Conservation (phyloP, 2,329 filamentous ascomycete genomes). For the Pseudodiploospora longispora region DNA sequence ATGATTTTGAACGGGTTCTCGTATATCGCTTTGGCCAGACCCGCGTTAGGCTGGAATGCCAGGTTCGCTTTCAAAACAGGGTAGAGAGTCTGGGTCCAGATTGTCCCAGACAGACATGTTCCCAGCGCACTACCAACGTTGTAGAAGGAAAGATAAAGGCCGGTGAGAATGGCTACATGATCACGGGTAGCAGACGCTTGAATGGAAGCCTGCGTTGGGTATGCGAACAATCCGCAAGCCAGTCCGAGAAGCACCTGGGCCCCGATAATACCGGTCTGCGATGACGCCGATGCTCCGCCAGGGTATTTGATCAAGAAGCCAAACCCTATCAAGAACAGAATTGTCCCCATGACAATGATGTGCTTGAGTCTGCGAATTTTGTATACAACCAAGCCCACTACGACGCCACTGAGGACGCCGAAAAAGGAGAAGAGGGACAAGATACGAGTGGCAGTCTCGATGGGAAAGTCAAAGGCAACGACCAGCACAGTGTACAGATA, state of each 20-base stretch:
- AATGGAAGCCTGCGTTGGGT: constrained; percentile 32
- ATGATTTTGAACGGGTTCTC: constrained; percentile 27
- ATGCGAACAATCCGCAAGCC: constrained; percentile 48
- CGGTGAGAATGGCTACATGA: constrained; percentile 30
- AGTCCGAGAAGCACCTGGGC: constrained; percentile 50
- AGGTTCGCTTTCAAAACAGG: constrained; percentile 23
- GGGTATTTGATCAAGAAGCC: constrained; percentile 47
- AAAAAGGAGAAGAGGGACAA: constrained; percentile 44
- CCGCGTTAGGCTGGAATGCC: constrained; percentile 25
- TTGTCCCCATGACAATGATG: constrained; percentile 49
- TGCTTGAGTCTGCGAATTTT: constrained; percentile 45
- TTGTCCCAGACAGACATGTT: constrained; percentile 30
- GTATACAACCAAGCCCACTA: constrained; percentile 44
- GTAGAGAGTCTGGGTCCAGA: constrained; percentile 34
- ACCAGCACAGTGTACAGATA: constrained; percentile 52
- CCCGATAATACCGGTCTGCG: constrained; percentile 43
- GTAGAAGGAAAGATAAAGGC: constrained; percentile 32
- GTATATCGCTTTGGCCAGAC: constrained; percentile 28
- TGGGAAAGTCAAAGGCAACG: constrained; percentile 49
- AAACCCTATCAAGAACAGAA: constrained; percentile 48
- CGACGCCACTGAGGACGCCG: constrained; percentile 46
- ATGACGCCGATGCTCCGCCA: constrained; percentile 33
- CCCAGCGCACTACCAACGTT: constrained; percentile 34
- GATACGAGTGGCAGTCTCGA: constrained; percentile 48
- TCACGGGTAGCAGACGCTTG: constrained; percentile 29